Conservation (phyloP, 2,329 filamentous ascomycete genomes). For the Bertia moriformis region DNA sequence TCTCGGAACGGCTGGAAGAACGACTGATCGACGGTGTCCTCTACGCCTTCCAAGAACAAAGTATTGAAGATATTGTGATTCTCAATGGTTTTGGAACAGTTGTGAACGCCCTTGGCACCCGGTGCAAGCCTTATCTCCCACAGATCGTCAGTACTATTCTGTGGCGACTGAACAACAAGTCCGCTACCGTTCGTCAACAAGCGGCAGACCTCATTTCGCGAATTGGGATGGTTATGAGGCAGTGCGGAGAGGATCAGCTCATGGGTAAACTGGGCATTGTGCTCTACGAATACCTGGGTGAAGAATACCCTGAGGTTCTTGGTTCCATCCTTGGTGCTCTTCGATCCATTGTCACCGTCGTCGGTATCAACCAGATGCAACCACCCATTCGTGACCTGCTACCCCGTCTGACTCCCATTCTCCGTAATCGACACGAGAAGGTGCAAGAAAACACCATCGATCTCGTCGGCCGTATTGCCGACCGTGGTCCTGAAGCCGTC, state of each 20-base stretch:
- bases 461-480: slow-evolving; percentile 90
- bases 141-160: slow-evolving; percentile 96
- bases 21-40: slow-evolving; percentile 88
- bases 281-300: slow-evolving; percentile 92
- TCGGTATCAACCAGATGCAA: slow-evolving; percentile 96
- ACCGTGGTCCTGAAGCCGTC: slow-evolving; percentile 89
- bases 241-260: slow-evolving; percentile 87
- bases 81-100: slow-evolving; percentile 96
- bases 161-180: slow-evolving; percentile 95
- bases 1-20: slow-evolving; percentile 83
- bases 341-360: slow-evolving; percentile 90
- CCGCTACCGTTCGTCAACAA: slow-evolving; percentile 88
- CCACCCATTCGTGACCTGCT: slow-evolving; percentile 93
- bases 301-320: slow-evolving; percentile 95
- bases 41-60: slow-evolving; percentile 94
- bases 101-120: slow-evolving; percentile 81
- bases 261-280: slow-evolving; percentile 92
- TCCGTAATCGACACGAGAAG: slow-evolving; percentile 96
- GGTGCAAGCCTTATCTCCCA: slow-evolving; percentile 90
- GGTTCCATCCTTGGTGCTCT: slow-evolving; percentile 91
- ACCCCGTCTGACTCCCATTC: slow-evolving; percentile 88
- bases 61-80: slow-evolving; percentile 87
- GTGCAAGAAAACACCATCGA: slow-evolving; percentile 99
- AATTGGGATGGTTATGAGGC: slow-evolving; percentile 97
- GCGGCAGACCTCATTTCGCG: slow-evolving; percentile 91